Percentiles rank a stretch among this genome's conserved stretches.
Conservation (phyloP, 73 alveolate species). For the Blepharisma stoltei region DNA sequence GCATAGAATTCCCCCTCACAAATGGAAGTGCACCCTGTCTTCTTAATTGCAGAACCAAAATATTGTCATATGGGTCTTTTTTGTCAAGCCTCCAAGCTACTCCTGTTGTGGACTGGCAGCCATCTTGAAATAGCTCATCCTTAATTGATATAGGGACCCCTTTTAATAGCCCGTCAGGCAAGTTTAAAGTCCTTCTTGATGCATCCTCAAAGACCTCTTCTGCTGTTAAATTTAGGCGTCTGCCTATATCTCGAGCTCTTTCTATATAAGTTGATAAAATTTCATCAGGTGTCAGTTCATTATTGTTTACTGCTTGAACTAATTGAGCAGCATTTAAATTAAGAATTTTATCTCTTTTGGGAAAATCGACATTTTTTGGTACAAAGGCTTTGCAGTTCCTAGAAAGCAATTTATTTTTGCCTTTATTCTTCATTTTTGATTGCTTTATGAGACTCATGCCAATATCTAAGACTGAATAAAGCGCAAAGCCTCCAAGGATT, state of each 20-base stretch:
- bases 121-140: conserved; percentile 46
- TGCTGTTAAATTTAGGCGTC: not conserved
- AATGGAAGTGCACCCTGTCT: conserved; percentile 71
- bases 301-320: not conserved
- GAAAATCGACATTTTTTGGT: too few relatives aligned
- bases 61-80: conserved; percentile 44
- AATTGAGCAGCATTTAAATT: not conserved
- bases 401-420: too few relatives aligned
- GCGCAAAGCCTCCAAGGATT: too few relatives aligned
- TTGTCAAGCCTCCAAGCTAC: conserved; percentile 25
- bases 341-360: not conserved
- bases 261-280: not conserved
- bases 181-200: not conserved
- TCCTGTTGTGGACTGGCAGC: conserved; percentile 48
- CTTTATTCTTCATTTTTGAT: too few relatives aligned
- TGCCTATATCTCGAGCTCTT: not conserved
- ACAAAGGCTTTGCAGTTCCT: too few relatives aligned
- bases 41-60: conserved; percentile 37
- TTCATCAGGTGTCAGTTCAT: not conserved
- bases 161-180: conserved; percentile 7
- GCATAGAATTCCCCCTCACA: conserved; percentile 59
- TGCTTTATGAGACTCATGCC: too few relatives aligned
- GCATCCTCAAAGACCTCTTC: conserved; percentile 27
- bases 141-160: conserved; percentile 75
- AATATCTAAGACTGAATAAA: too few relatives aligned